Evolutionary conservation across 116 monocot genomes (phyloP).

Genomic region (Trichopus zeylanicus): DNA sequence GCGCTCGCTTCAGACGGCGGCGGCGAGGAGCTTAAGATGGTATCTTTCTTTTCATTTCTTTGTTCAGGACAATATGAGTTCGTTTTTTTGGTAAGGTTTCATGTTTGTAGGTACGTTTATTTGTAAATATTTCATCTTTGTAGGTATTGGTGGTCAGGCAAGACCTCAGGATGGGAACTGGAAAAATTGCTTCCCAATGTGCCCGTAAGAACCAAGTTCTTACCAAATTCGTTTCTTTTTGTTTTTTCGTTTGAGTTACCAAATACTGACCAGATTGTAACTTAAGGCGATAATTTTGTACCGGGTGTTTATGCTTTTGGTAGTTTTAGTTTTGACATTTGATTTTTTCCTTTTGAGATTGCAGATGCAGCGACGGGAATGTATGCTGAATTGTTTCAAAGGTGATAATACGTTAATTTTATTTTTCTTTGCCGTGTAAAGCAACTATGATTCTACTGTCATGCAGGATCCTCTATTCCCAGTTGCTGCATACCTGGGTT

Average conservation of each 20-base stretch:
- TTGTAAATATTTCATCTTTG: no score
- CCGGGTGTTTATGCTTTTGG: neutral
- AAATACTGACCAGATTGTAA: no score
- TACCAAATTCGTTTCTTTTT: neutral
- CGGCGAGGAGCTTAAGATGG: constrained; percentile 89
- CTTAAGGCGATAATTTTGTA: no score
- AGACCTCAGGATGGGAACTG: constrained; percentile 88
- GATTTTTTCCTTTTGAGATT: constrained; percentile 8
- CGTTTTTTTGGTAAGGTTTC: no score
- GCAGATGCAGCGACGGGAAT: constrained; percentile 91
- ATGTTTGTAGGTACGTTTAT: no score
- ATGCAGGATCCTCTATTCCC: no score
- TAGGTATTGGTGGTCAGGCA: constrained; percentile 94
- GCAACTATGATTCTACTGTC: no score
- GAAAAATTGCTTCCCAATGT: constrained; percentile 99
- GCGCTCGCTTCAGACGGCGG: neutral
- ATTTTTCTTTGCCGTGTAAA: no score
- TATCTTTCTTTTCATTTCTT: constrained; percentile 10
- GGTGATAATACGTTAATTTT: no score
- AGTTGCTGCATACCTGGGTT: no score
- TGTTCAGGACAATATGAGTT: no score
- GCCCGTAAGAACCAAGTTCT: constrained; percentile 59
- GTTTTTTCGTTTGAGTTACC: no score
- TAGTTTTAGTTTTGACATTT: neutral
- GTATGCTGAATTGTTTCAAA: constrained; percentile 63